phyloP scores from a whole-genome alignment of 2,329 filamentous ascomycete species.

The Aureobasidium namibiae region DNA sequence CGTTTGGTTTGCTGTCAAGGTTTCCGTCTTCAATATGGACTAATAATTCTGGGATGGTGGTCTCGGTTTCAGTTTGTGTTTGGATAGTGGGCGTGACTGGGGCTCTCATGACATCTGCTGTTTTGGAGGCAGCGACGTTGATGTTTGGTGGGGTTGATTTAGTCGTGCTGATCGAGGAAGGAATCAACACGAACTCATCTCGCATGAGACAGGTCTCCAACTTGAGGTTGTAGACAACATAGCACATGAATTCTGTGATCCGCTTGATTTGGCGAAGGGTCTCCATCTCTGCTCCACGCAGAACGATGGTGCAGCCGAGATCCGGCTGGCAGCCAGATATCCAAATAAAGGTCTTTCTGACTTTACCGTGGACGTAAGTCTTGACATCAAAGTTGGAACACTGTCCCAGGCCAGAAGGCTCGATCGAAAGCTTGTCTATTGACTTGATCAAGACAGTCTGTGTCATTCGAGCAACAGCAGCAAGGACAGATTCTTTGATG shows the following conservation, averaged over 20 bases:
- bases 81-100: not conserved
- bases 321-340: conserved; percentile 83
- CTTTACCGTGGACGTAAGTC: conserved; percentile 78
- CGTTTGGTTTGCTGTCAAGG: not conserved
- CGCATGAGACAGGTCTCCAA: conserved; percentile 89
- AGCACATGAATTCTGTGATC: conserved; percentile 98
- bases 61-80: not conserved
- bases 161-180: conserved; percentile 33
- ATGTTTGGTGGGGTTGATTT: not conserved
- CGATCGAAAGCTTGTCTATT: conserved; percentile 80
- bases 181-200: conserved; percentile 83
- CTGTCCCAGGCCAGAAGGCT: conserved; percentile 65
- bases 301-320: conserved; percentile 86
- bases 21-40: not conserved
- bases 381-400: conserved; percentile 90
- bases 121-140: not conserved
- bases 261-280: conserved; percentile 73
- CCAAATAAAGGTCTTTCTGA: conserved; percentile 93
- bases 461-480: conserved; percentile 86
- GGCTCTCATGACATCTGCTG: not conserved
- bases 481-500: conserved; percentile 90
- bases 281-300: conserved; percentile 69
- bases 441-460: conserved; percentile 91
- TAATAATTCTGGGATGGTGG: not conserved
- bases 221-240: conserved; percentile 96